Evolutionary conservation across 2,329 filamentous ascomycete species (phyloP), one percentile per base, ranked within the genome.

Genomic region (Elsinoe arachidis): DNA sequence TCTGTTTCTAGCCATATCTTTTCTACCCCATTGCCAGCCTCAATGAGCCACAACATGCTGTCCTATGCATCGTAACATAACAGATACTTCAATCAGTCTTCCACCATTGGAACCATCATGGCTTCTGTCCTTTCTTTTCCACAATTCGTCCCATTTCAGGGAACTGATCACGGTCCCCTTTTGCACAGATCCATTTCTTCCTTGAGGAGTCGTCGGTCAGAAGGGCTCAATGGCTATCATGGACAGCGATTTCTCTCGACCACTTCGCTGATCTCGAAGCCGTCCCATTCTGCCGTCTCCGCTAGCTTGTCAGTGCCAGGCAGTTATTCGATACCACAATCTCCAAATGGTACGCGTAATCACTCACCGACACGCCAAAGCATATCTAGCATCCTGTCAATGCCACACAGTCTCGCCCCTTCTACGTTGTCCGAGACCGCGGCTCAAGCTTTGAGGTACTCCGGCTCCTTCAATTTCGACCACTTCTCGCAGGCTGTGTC

Each of bases 71-170:
- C 34, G 38, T 56, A 56, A 46, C 30, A 14, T 12, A 49, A 37
- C 43, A 19, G 11, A 47, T 47, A 43, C 43, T 41, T 37, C 26
- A 21, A 33, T 23, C 52, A 55, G 56, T 58, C 23, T 54, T 58
- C 19, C 37, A 47, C 44, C 21, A 15, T 38, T 51, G 21, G 55
- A 54, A 23, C 53, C 34, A 43, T 11, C 26, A 61, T 61, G 59
- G 59, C 59, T 58, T 61, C 58, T 30, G 59, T 61, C 57, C 59
- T 61, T 19, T 61, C 59, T 33, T 54, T 61, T 33, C 54, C 58
- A 39, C 59, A 55, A 21, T 56, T 51, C 23, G 39, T 54, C 43
- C 44, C 54, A 4, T 38, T 53, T 26, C 41, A 26, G 11, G 21
- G 47, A n/a, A 49, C 52, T 30, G 55, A 60, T 38, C 41, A 56